phyloP scores from a whole-genome alignment of 768 basidiomycete species.

The Tylopilus vinaceipallidus region DNA sequence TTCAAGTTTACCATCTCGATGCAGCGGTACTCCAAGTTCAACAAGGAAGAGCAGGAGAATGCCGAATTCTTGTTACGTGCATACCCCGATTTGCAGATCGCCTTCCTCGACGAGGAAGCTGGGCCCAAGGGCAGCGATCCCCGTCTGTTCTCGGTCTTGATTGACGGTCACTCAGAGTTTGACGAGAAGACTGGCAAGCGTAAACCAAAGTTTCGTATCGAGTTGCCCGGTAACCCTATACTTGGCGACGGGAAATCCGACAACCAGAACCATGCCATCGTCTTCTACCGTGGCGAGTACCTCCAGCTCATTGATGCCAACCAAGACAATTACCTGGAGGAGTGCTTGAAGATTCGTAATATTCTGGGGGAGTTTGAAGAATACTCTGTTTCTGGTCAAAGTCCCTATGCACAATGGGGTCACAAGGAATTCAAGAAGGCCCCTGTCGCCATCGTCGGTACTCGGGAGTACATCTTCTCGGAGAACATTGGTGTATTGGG shows the following conservation, averaged over 20 bases:
- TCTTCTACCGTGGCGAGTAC: slow-evolving; percentile 99
- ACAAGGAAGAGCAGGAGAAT: slow-evolving; percentile 98
- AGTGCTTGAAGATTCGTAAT: slow-evolving; percentile 98
- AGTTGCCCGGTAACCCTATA: slow-evolving; percentile 97
- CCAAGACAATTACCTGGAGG: slow-evolving; percentile 99
- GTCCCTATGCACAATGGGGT: slow-evolving; percentile 94
- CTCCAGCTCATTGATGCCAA: slow-evolving; percentile 99
- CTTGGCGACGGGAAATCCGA: slow-evolving; percentile 99
- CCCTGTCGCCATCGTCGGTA: slow-evolving; percentile 97
- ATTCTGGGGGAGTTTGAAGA: slow-evolving; percentile 98
- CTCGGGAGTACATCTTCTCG: slow-evolving; percentile 99
- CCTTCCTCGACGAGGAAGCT: slow-evolving; percentile 95
- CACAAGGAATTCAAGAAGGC: slow-evolving; percentile 88
- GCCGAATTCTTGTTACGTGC: slow-evolving; percentile 97
- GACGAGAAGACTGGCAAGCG: slow-evolving; percentile 85
- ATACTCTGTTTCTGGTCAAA: slow-evolving; percentile 85
- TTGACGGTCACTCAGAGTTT: slow-evolving; percentile 96
- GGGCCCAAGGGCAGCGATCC: slow-evolving; percentile 87
- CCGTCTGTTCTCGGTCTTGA: slow-evolving; percentile 85
- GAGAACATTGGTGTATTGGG: slow-evolving; percentile 99
- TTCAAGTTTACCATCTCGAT: slow-evolving; percentile 98
- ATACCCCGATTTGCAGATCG: slow-evolving; percentile 97
- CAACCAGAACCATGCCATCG: slow-evolving; percentile 99
- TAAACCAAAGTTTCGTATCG: slow-evolving; percentile 95
- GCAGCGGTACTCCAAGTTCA: slow-evolving; percentile 99